Conservation (phyloP, 306 rosid genomes). For the Amphicarpaea edgeworthii region DNA sequence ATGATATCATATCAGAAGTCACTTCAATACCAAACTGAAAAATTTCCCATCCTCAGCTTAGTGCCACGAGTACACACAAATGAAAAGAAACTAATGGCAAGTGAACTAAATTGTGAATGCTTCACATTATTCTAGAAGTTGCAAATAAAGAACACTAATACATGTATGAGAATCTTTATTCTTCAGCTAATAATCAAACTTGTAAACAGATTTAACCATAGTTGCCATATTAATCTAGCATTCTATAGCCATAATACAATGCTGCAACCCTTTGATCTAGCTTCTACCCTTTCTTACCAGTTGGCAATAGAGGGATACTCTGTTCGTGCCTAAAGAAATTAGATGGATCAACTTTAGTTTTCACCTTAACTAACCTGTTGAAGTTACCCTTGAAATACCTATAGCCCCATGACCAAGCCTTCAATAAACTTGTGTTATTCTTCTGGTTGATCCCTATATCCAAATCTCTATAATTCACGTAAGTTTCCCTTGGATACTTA, state of each 20-base stretch:
- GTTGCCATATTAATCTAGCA: constrained; percentile 24
- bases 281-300: constrained; percentile 27
- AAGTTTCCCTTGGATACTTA: constrained; percentile 55
- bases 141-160: constrained; percentile 8
- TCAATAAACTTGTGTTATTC: constrained; percentile 32
- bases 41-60: neutral
- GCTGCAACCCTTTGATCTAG: neutral
- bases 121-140: neutral
- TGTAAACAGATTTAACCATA: constrained; percentile 8
- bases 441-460: constrained; percentile 56
- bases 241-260: neutral
- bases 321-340: constrained; percentile 66
- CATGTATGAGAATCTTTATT: constrained; percentile 7
- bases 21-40: constrained; percentile 3
- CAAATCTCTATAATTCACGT: constrained; percentile 62
- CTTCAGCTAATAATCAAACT: constrained; percentile 8
- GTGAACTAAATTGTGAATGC: neutral
- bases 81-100: neutral
- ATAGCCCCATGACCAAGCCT: constrained; percentile 48
- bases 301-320: constrained; percentile 52
- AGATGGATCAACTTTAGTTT: constrained; percentile 56
- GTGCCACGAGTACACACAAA: neutral
- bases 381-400: constrained; percentile 57
- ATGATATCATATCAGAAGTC: neutral
- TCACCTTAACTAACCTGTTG: constrained; percentile 52